phyloP scores from a whole-genome alignment of 2,329 filamentous ascomycete species.

The Canariomyces notabilis region DNA sequence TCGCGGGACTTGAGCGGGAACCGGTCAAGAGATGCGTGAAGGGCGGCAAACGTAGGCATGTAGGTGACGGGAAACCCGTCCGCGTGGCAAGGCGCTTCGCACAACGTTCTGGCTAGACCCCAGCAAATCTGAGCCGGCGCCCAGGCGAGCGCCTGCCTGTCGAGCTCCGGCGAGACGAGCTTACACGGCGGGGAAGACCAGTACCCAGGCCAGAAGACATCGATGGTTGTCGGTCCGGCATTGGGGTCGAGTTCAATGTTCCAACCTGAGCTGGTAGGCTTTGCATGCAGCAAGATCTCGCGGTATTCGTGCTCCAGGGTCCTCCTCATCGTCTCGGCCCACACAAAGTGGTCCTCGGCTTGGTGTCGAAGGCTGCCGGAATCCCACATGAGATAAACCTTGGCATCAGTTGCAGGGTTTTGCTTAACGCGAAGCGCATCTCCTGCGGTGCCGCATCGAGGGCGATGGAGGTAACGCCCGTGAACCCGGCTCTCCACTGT shows the following conservation, averaged over 20 bases:
- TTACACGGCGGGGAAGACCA: conserved; percentile 1
- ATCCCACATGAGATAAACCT: conserved; percentile 19
- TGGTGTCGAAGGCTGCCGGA: conserved; percentile 4
- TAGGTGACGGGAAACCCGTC: background rate
- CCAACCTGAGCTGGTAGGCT: background rate
- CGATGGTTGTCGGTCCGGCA: background rate
- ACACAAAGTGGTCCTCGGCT: conserved; percentile 14
- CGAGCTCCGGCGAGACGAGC: background rate
- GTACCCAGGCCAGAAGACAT: conserved; percentile 13
- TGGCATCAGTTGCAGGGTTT: background rate
- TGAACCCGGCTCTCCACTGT: conserved; percentile 3
- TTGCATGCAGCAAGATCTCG: conserved; percentile 23
- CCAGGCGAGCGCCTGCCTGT: background rate
- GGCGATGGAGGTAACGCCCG: conserved; percentile 9
- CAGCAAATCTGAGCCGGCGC: background rate
- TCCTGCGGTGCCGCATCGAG: conserved; percentile 17
- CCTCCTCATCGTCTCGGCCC: conserved; percentile 17
- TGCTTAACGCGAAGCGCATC: conserved; percentile 10
- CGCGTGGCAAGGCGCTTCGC: conserved; percentile 4
- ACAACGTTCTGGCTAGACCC: conserved; percentile 1
- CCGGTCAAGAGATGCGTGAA: background rate
- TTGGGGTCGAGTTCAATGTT: no score
- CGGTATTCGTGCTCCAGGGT: conserved; percentile 31
- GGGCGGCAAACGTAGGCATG: conserved; percentile 7
- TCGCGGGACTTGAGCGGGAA: conserved; percentile 2